Evolutionary conservation across 1,284 basidiomycete species (phyloP), one percentile per base, ranked within the genome.

Genomic region (Boletus semigastroideus): DNA sequence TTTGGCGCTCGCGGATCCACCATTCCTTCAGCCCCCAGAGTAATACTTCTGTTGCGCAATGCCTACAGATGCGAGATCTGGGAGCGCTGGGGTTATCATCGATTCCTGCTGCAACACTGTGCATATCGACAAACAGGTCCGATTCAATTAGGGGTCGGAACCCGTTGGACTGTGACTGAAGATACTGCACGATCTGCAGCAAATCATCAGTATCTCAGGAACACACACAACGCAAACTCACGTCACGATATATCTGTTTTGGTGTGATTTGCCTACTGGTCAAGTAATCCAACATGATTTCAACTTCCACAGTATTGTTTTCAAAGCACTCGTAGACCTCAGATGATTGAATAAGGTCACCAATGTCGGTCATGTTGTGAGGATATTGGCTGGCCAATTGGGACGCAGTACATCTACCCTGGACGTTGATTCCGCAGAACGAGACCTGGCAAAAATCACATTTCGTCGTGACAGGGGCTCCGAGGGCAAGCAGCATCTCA

Each of bases 241-340:
- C 88, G 66, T 90, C 86, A 51, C 80, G 79, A 68, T 90, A 91
- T 28, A 91, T 86, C 58, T 84, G 78, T 47, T 76, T 78, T 8
- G 87, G 86, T 3, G 76, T 78, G 28, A 89, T 65, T 47, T 76
- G 66, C 51, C 84, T 78, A 4, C 74, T 72, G 16, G 78, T 78
- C 46, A 91, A 66, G 66, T 91, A 88, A 64, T 91, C 88, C 38
- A 91, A 68, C 80, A 91, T 81, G 51, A 87, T 79, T 34, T 91
- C 89, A 14, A 88, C 88, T 66, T 91, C 88, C 34, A 87, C 77
- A 0, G 76, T 78, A 61, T 91, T 91, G 54, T 78, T 77, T 58
- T 85, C 80, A 63, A 91, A 91, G 57, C 79, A 84, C 27, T 89
- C 88, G 59, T 90, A 91, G 17, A 90, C 76, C 51, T 87, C 84